Evolutionary conservation across 345 rosid genomes (phyloP).

Genomic region (Clarkia xantiana): DNA sequence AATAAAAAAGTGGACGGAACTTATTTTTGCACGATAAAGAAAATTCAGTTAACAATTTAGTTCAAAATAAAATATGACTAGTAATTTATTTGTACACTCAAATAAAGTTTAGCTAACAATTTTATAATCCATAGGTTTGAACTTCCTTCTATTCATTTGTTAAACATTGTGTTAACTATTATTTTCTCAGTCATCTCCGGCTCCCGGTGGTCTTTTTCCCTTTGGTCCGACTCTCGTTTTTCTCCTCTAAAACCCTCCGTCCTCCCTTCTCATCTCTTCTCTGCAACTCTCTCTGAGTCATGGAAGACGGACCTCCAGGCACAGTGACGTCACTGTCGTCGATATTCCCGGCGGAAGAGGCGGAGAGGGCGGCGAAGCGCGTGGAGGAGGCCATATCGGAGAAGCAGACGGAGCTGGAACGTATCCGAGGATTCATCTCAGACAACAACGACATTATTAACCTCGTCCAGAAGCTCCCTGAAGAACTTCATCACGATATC

Average conservation of each 20-base stretch:
- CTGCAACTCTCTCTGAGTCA: neutral
- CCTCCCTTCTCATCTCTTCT: neutral
- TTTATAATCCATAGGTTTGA: no score
- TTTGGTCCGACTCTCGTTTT: neutral
- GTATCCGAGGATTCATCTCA: conserved; percentile 35
- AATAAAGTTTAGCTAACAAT: no score
- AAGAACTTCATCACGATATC: conserved; percentile 65
- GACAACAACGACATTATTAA: conserved; percentile 49
- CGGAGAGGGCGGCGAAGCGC: conserved; percentile 45
- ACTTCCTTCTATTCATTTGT: no score
- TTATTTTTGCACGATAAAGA: no score
- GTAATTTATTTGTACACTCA: no score
- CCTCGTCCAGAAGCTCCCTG: conserved; percentile 59
- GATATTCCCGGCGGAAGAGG: conserved; percentile 50
- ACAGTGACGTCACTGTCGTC: conserved; percentile 57
- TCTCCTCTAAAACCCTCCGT: neutral
- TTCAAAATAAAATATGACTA: no score
- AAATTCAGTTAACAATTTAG: no score
- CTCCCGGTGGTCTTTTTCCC: no score
- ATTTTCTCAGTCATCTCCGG: no score
- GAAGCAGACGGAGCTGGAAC: conserved; percentile 41
- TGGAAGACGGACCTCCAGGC: conserved; percentile 32
- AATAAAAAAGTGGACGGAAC: no score
- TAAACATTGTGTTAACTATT: no score
- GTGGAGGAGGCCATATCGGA: conserved; percentile 48